Evolutionary conservation across 148 eudicot species (phyloP), one percentile per base, ranked within the genome.

Genomic region (Fagopyrum tataricum): DNA sequence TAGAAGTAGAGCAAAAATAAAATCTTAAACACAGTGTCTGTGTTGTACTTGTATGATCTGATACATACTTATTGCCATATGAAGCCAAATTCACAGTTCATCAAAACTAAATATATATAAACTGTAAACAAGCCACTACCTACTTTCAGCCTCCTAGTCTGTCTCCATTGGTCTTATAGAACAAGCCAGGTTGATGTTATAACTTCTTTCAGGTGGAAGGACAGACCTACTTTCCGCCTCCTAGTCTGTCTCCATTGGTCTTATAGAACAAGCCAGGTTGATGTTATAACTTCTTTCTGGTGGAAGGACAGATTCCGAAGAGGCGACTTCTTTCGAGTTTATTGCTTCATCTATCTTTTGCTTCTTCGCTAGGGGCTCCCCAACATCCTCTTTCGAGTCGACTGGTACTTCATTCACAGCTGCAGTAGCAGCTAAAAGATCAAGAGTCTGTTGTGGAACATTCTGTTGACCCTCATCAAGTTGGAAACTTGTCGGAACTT

Each of bases 321-420:
- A 13, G 1, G 20, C 69, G 3, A 26, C 67, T 11, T 61, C 67
- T 10, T 6, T 10, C 4, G 39, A 26, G 1, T 61, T 6, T 20
- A 64, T 14, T 21, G n/a, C 39, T 64, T 64, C 69, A 64, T 64
- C 69, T 39, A 64, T 64, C 69, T 64, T 64, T 39, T 4, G 44
- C 69, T 64, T 64, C 69, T 64, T 64, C 10, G 69, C 44, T 13
- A 39, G 18, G 39, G 44, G 42, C n/a, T 15, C 59, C 7, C 24
- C 61, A n/a, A 20, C 24, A 55, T 26, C 40, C 42, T 62, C 68
- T 12, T 13, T 37, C 37, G 7, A 17, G 21, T 58, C 24, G 26
- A 18, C 40, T 5, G 24, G 42, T 42, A 14, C 68, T 21, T 62
- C 43, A 42, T 64, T 39, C 43, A 13, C 26, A 17, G 1, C 15